Base-by-base conservation (phyloP, 2,329 filamentous ascomycete genomes). In the Apiospora phragmitis region DNA sequence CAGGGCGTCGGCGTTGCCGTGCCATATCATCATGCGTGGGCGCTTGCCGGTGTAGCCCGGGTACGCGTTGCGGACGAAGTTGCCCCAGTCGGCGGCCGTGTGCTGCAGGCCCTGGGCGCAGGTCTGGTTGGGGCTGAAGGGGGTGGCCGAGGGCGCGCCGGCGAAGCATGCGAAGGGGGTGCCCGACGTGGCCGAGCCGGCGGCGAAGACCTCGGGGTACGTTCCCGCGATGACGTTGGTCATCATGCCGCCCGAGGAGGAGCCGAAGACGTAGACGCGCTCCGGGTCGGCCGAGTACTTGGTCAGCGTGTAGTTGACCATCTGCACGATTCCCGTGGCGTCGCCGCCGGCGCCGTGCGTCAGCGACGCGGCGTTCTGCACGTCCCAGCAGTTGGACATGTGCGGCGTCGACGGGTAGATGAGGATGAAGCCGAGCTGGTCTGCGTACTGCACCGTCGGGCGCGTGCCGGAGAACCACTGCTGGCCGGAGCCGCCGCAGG, bases 21-120 rank as follows among this genome's bases (percentile, higher is more conserved):
- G 81, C 71, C 75, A 81, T 14, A 79, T 79, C 71, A 77, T 75
- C 75, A 83, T 75, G 41, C 78, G 75, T 1, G 81, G 80, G 29
- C 79, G 77, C 4, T 72, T 68, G n/a, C 81, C 81, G 1, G 38
- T 76, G 68, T 80, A 83, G 1, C 78, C 78, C 3, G 81, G 79
- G 71, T 80, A 81, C 69, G 78, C 78, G n/a, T 76, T 76, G 29
- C 75, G 76, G 26, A 77, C 81, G 32, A 78, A 74, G 1, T 73
- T 70, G 8, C 74, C 80, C 81, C 81, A 82, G 55, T 81, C 32
- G 24, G 69, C 67, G 4, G 73, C 65, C 0, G 73, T 75, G 45
- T 75, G 73, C 29, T 67, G 55, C 24, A 74, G 55, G 5, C 72
- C 74, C 59, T 70, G 73, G 21, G 73, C 73, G 59, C 75, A 75